Evolutionary conservation across 139 green algal species (phyloP).

Genomic region (Chlamydomonas sphaeroides): DNA sequence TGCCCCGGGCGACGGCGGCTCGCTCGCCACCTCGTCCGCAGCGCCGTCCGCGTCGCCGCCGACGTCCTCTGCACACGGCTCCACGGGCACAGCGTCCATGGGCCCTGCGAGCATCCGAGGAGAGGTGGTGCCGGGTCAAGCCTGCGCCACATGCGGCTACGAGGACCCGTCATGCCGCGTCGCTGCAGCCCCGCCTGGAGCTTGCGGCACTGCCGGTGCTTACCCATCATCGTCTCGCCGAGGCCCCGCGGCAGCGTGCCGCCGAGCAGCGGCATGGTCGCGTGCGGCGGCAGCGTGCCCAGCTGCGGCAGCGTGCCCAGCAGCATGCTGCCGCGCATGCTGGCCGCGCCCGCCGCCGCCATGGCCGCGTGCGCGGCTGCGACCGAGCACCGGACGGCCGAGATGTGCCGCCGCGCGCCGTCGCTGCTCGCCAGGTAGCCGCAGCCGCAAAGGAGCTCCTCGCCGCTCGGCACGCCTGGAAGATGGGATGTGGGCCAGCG

Average conservation of each 20-base stretch:
- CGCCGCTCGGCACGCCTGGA: constrained; percentile 30
- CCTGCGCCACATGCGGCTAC: neutral
- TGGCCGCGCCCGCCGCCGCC: neutral
- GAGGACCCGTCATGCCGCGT: too few relatives aligned
- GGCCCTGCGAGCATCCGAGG: neutral
- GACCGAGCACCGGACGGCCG: constrained; percentile 1
- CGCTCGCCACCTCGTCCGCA: too few relatives aligned
- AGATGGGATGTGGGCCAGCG: too few relatives aligned
- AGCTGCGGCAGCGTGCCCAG: neutral
- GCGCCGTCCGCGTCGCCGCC: neutral
- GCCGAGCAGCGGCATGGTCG: too few relatives aligned
- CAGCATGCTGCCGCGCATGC: constrained; percentile 10
- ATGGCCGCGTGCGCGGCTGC: neutral
- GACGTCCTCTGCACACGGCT: neutral
- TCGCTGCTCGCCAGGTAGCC: constrained; percentile 34
- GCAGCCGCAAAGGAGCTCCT: constrained; percentile 41
- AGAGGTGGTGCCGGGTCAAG: too few relatives aligned
- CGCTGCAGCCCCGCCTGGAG: too few relatives aligned
- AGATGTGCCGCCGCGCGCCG: constrained; percentile 12
- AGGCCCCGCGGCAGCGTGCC: neutral
- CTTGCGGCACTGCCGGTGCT: neutral
- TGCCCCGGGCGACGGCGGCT: too few relatives aligned
- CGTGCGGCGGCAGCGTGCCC: too few relatives aligned
- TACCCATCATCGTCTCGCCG: neutral
- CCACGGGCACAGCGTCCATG: neutral